Base-by-base conservation (phyloP, 164 flowering plant species). In the Sedum album region DNA sequence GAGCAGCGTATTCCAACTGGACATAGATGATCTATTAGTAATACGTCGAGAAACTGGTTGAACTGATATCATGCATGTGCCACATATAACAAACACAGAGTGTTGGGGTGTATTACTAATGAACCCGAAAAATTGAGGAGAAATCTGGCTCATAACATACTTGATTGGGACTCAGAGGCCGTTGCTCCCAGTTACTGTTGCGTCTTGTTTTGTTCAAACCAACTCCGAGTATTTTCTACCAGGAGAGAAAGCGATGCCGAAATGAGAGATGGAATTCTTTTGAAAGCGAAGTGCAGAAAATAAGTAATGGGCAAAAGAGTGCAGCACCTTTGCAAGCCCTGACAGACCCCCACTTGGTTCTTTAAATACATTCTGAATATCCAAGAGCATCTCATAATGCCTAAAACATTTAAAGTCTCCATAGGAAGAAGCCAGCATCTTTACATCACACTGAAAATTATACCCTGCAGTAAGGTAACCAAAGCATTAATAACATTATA, bases 1-100 rank as follows among this genome's bases (percentile, higher is more conserved):
- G 96, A 68, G 99, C 99, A 36, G 99, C 99, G 78, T 95, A 90
- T 73, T 91, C 99, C n/a, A 91, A 78, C 99, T 94, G 95, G 81
- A 82, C n/a, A 72, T 88, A 88, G 76, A 80, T 15, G 71, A 65
- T 60, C 71, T 6, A 51, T 33, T 38, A 51, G 25, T 68, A 71
- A 20, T 60, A 60, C 69, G 30, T 33, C 33, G 9, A 7, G 51
- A 30, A 30, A 69, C 3, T 7, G 61, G 36, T 20, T 20, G 38
- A 18, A 51, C n/a, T 35, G 0, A 14, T 31, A 13, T 20, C 36
- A 53, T 0, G 25, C 48, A 23, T 25, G 25, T 11, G 31, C 1
- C 23, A 13, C 8, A 2, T n/a, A 21, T 25, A 14, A 66, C 33
- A 30, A 11, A 46, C 28, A 31, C 20, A 11, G 31, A 15, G 23